Evolutionary conservation across 495 filamentous ascomycete genomes (phyloP).

Genomic region (Daldinia decipiens): DNA sequence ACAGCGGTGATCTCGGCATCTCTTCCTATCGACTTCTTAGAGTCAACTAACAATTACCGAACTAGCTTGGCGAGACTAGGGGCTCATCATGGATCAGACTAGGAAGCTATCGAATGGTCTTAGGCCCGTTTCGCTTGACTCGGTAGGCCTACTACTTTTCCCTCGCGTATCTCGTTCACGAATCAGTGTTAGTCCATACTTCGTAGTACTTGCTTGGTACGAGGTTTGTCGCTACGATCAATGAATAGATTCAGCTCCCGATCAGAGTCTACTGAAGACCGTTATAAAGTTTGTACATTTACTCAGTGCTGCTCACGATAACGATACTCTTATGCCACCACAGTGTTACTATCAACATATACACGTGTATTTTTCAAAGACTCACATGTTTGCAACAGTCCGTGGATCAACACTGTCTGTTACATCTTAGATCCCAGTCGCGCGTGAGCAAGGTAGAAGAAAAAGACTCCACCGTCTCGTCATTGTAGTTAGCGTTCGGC

Average conservation of each 20-base stretch:
- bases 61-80: constrained; percentile 40
- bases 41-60: constrained; percentile 37
- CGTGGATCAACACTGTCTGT: constrained; percentile 39
- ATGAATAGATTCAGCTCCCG: background rate
- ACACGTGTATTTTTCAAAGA: constrained; percentile 13
- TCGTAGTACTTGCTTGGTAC: constrained; percentile 7
- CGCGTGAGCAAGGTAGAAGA: constrained; percentile 29
- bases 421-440: constrained; percentile 44
- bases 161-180: constrained; percentile 27
- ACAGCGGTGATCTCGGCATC: constrained; percentile 35
- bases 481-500: constrained; percentile 39
- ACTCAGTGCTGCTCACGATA: constrained; percentile 12
- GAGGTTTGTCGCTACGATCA: constrained; percentile 10
- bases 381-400: constrained; percentile 28
- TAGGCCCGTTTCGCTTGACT: constrained; percentile 39
- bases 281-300: background rate
- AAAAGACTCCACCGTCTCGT: constrained; percentile 40
- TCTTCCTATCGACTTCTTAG: constrained; percentile 22
- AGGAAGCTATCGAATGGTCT: constrained; percentile 25
- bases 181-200: constrained; percentile 20
- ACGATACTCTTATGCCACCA: constrained; percentile 19
- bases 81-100: constrained; percentile 33
- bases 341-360: constrained; percentile 15
- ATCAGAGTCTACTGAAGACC: too few relatives aligned
- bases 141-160: constrained; percentile 16